Base-by-base conservation (phyloP, 2,329 filamentous ascomycete species). In the Plectosphaerella sp. region DNA sequence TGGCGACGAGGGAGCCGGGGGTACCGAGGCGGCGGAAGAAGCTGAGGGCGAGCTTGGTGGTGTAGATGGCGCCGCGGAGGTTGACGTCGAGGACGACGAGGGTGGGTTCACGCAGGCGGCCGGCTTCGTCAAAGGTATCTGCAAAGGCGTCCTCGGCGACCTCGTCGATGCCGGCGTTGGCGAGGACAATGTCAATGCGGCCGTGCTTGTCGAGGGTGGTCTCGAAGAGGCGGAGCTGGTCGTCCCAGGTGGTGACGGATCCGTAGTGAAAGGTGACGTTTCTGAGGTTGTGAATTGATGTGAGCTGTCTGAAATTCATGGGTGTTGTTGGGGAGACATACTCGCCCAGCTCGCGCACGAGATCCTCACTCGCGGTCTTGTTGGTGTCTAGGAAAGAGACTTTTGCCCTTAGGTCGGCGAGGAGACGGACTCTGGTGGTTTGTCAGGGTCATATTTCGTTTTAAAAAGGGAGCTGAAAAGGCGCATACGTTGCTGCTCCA, bases 41-140 rank as follows among this genome's bases (percentile, higher is more conserved):
- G 54, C 76, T 72, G 9, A 75, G 62, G 0, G 74, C 74, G 0
- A 77, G 63, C 54, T 76, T 77, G 52, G 69, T 67, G 0, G 75
- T 77, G 58, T 75, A 77, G 10, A 74, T 54, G 0, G 67, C 70
- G 4, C 74, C 74, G 5, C 67, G 59, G 14, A 74, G 57, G 47
- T 74, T 73, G 18, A 73, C 66, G 15, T 72, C 58, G 5, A 75
- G 61, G 15, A 74, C 73, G 5, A 43, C 41, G 16, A 43, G 41
- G n/a, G 41, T 43, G 5, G 41, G 41, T 8, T 16, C n/a, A 2
- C 18, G 15, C n/a, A 43, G 41, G 10, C 16, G 16, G n/a, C 41
- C 41, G 6, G n/a, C n/a, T 4, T 20, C 41, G 41, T 43, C 41
- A 12, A 43, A 22, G 7, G 41, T 43, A 20, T 43, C 41, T 16